A percentile compares a stretch with the other conserved stretches of the same genome.
Conservation (phyloP, 306 rosid species). For the Casuarina glauca region DNA sequence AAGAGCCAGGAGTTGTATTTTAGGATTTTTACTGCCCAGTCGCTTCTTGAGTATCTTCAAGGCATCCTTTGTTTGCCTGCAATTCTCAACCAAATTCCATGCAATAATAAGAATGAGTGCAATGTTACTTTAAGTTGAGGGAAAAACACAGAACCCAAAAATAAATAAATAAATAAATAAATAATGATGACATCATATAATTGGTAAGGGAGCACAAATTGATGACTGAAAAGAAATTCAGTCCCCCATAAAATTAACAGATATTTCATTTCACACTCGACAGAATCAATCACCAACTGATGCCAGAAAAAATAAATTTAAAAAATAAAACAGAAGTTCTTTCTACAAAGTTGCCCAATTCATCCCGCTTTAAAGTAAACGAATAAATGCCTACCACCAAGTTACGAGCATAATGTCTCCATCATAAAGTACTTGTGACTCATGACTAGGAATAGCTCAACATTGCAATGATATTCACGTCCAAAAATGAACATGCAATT, state of each 20-base stretch:
- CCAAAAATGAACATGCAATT: neutral
- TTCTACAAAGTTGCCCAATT: neutral
- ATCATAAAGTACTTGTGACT: neutral
- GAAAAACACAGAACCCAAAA: slow-evolving; percentile 6
- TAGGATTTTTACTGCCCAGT: slow-evolving; percentile 68
- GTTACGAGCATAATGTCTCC: neutral
- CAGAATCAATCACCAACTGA: neutral
- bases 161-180: neutral
- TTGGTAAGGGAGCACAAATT: slow-evolving; percentile 26
- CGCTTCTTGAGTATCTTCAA: slow-evolving; percentile 92
- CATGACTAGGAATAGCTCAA: neutral
- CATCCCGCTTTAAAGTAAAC: neutral
- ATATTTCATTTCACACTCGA: neutral
- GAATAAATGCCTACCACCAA: neutral
- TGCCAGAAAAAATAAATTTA: neutral
- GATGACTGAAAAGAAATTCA: slow-evolving; percentile 16
- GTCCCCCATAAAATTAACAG: neutral
- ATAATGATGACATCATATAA: slow-evolving; percentile 8
- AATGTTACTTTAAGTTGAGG: slow-evolving; percentile 3
- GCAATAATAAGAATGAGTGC: slow-evolving; percentile 19
- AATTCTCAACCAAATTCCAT: slow-evolving; percentile 33
- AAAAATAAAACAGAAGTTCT: neutral
- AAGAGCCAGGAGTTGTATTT: slow-evolving; percentile 88
- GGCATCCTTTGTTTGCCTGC: slow-evolving; percentile 97
- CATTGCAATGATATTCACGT: neutral